Base-by-base conservation (phyloP, 73 alveolate genomes). In the Urostyla sp. region DNA sequence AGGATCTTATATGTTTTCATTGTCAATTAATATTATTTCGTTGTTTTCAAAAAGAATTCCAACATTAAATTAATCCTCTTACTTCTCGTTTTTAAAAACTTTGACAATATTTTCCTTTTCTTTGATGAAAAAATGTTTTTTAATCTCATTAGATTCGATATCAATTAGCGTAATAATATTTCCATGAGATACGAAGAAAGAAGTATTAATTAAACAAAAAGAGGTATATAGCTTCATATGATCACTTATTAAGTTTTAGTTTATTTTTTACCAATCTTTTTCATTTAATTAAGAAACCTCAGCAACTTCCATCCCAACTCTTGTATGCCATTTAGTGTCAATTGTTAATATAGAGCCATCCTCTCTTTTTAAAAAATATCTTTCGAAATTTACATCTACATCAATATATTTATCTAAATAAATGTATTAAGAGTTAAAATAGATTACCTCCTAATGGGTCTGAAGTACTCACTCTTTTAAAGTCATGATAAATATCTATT, bases 141-240 rank as follows among this genome's bases (percentile, higher is more conserved):
- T 43, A 67, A 67, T 46, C 31, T 69, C 67, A 24, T 69, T 69
- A 21, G 24, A 46, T 5, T 46, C 48, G 30, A 69, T 49, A 69
- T 69, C 69, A 45, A 48, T 46, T 18, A 69, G 37, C 0, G 83
- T 31, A n/a, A 69, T 49, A 35, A 69, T 49, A 24, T 69, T 45
- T 2, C 69, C 69, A 31, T 48, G 69, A 49, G 83, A 67, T 21
- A 69, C 40, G 83, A 69, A 69, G 69, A 69, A 69, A 7, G 67
- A 48, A 28, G 69, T 49, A 54, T 69, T 69, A 44, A 69, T 49
- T 6, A 69, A 69, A 69, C 72, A 48, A 26, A 15, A 48, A 34
- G 83, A 45, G 3, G 83, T 56, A 28, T 46, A 69, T 28, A 69
- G 24, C 55, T 49, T 69, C 24, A 49, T 7, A 21, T 23, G 37